Conservation (phyloP, 1,139 yeast genomes). For the Zygosaccharomyces sapae region DNA sequence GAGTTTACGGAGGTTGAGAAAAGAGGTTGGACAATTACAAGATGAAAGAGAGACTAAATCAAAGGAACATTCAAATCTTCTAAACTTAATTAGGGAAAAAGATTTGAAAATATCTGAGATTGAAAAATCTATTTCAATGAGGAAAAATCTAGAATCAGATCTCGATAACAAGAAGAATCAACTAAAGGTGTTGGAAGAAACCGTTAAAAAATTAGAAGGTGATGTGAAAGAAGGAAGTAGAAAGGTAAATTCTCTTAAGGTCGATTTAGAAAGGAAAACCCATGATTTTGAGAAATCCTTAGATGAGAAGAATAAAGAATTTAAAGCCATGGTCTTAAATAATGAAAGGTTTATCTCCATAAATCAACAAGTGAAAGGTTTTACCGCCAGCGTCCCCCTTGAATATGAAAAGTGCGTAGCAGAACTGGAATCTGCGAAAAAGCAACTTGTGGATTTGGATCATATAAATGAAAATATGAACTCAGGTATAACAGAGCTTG, state of each 20-base stretch:
- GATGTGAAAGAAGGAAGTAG: slow-evolving; percentile 46
- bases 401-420: slow-evolving; percentile 17
- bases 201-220: slow-evolving; percentile 48
- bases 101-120: slow-evolving; percentile 52
- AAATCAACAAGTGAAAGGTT: slow-evolving; percentile 15
- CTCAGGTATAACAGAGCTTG: slow-evolving; percentile 31
- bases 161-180: slow-evolving; percentile 38
- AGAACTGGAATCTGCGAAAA: slow-evolving; percentile 19
- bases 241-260: slow-evolving; percentile 8
- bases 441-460: slow-evolving; percentile 18
- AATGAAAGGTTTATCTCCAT: slow-evolving; percentile 8
- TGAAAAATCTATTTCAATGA: slow-evolving; percentile 49
- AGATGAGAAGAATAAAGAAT: slow-evolving; percentile 7
- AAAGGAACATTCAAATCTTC: slow-evolving; percentile 48
- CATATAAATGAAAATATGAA: slow-evolving; percentile 22
- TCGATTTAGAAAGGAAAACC: slow-evolving; percentile 1
- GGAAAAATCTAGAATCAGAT: slow-evolving; percentile 36
- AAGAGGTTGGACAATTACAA: slow-evolving; percentile 41
- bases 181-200: slow-evolving; percentile 43
- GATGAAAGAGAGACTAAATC: slow-evolving; percentile 50
- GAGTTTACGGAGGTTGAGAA: slow-evolving; percentile 46
- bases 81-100: slow-evolving; percentile 54
- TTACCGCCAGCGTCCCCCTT: slow-evolving; percentile 8
- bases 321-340: slow-evolving; percentile 6
- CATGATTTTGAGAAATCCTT: slow-evolving; percentile 14